Evolutionary conservation across 257 asterid species (phyloP), one percentile per base, ranked within the genome.

Genomic region (Primulina huaijiensis): DNA sequence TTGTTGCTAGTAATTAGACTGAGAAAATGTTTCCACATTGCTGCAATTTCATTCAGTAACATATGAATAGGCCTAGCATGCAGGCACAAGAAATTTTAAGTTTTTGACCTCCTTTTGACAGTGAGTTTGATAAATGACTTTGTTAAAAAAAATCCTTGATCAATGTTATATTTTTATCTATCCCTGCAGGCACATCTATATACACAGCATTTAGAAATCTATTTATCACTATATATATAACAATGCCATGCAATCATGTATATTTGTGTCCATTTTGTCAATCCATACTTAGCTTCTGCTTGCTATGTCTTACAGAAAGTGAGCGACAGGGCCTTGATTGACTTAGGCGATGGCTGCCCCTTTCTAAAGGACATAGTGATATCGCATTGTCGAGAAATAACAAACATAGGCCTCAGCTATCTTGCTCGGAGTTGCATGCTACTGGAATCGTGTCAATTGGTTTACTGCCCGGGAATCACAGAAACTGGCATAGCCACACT

Each of bases 331-430:
- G 92, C 97, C 33, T 73, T 92, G 85, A 70, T 80, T 52, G 96
- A 90, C 88, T 29, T 92, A 64, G 82, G 97, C 1, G 86, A 90
- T 75, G 84, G 90, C 0, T 92, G 98, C 69, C 95, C 92, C 0
- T 70, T 82, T 75, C 88, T 92, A 4, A 87, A 79, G 79, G 95
- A 90, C n/a, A 23, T 90, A 1, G 92, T 90, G 62, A 75, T 92
- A 67, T 92, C 98, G n/a, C 97, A 92, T 62, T 92, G 98, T 75
- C 96, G 85, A 43, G 86, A 71, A 70, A 78, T 92, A 68, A 88
- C 97, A 33, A 89, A 92, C 72, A 65, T 71, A 6, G 96, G 98
- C 31, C 72, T 92, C 4, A 53, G 79, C 80, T 71, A 84, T 75
- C 87, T 92, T 23, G 92, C 79, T 33, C 79, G 65, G 7, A 84